These are phyloP conservation scores for Globisporangium splendens DNA, from an alignment of 352 stramenopile genomes.

Conservation along the genomic window DNA sequence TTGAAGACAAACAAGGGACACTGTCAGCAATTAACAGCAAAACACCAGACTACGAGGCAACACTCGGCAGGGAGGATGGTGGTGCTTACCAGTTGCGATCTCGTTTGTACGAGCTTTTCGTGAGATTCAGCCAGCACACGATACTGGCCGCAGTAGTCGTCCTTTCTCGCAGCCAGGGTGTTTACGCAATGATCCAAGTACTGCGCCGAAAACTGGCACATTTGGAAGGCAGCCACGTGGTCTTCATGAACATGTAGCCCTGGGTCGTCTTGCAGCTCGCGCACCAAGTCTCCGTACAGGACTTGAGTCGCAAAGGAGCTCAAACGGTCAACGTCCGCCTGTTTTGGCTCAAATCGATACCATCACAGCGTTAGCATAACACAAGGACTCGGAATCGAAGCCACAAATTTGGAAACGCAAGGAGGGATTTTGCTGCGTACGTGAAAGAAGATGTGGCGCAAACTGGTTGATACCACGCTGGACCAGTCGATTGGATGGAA, in stretches of 20 bases:
- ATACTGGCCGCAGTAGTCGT: slow-evolving; percentile 41
- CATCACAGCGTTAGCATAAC: too few species aligned
- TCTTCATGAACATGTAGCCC: slow-evolving; percentile 48
- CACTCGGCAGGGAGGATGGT: too few species aligned
- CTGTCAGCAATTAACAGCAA: neutral
- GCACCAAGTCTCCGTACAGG: slow-evolving; percentile 45
- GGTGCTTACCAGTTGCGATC: slow-evolving; percentile 25
- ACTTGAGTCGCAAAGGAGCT: slow-evolving; percentile 46
- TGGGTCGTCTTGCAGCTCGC: slow-evolving; percentile 46
- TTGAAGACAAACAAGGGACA: neutral
- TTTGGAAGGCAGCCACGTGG: slow-evolving; percentile 44
- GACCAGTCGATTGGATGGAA: slow-evolving; percentile 57
- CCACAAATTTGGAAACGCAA: too few species aligned
- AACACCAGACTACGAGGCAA: neutral
- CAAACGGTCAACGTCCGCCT: slow-evolving; percentile 59
- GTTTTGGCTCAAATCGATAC: neutral
- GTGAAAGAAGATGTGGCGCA: slow-evolving; percentile 64
- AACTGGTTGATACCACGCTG: slow-evolving; percentile 41
- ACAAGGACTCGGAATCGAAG: too few species aligned
- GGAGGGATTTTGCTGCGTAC: slow-evolving; percentile 13
- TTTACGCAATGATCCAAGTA: slow-evolving; percentile 66
- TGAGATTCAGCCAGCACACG: slow-evolving; percentile 14
- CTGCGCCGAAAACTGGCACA: slow-evolving; percentile 60
- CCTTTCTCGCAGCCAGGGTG: slow-evolving; percentile 26
- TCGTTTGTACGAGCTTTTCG: slow-evolving; percentile 17